Base-by-base conservation (phyloP, 441 rosid genomes). In the Gossypium schwendimanii region DNA sequence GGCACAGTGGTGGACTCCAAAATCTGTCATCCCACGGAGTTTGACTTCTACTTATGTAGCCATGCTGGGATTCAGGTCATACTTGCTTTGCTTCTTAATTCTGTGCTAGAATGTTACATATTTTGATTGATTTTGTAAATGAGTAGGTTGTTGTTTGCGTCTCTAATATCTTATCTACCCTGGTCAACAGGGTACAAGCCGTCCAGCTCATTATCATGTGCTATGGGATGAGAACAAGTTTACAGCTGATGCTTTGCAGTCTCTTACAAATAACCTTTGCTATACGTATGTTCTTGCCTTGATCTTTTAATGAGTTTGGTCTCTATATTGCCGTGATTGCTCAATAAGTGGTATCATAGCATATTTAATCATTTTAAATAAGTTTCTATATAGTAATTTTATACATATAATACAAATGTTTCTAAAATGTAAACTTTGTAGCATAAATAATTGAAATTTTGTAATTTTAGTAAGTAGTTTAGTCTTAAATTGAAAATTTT, bases 181-280 rank as follows among this genome's bases (percentile, higher is more conserved):
- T n/a, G 17, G 39, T 71, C 44, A 68, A 69, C 81, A 94, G 98
- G 99, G 98, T 0, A 94, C 98, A n/a, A 91, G 97, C 73, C 94
- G 98, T 47, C 99, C 99, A 0, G 98, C 99, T 6, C 99, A 94
- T 78, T 94, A 94, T 75, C 99, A 94, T 72, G 99, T 94, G 36
- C 82, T 95, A 8, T 95, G 99, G 97, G 99, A 65, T 74, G 99
- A 95, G 79, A 61, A 61, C 65, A 61, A 61, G 14, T 61, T 61
- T 61, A 61, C 65, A 31, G 65, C 65, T 61, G 65, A 95, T 87
- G 92, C 84, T 61, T 79, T 95, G 53, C 99, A 92, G 84, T 88
- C 89, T 0, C 88, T 95, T 4, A 95, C 99, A 0, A 95, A 95
- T 70, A 91, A 95, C 79, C 86, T 95, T 3, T 95, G 99, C 79